Percentiles rank a stretch among this genome's conserved stretches.
Evolutionary conservation across 2,329 filamentous ascomycete genomes (phyloP).

Genomic region (Sporothrix mexicana): DNA sequence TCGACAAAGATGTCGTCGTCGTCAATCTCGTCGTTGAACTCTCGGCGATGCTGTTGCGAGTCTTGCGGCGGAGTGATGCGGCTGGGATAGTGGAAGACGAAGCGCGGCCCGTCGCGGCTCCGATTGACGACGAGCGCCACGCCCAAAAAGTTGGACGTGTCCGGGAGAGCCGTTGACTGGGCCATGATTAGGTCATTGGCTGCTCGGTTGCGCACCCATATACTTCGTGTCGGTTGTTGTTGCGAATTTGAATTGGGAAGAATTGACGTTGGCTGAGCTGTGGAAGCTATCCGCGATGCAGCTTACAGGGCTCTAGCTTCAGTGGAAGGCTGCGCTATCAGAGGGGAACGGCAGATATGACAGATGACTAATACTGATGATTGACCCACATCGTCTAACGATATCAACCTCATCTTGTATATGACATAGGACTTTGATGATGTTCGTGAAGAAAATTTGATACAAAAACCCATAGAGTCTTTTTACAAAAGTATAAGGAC

Average conservation of each 20-base stretch:
- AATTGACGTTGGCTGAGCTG: not conserved
- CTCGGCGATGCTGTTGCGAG: constrained; percentile 34
- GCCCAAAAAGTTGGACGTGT: constrained; percentile 65
- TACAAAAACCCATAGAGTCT: too few relatives aligned
- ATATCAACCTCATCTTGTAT: too few relatives aligned
- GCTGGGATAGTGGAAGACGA: constrained; percentile 90
- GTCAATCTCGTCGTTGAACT: constrained; percentile 49
- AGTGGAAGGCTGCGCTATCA: not conserved
- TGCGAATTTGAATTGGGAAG: not conserved
- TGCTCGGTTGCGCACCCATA: not conserved
- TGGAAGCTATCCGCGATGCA: not conserved
- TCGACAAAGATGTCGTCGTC: constrained; percentile 60
- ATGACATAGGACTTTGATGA: too few relatives aligned
- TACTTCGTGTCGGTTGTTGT: not conserved
- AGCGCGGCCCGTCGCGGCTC: constrained; percentile 77
- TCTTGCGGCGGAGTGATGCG: constrained; percentile 52
- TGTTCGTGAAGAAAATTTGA: too few relatives aligned
- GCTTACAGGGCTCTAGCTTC: constrained; percentile 6
- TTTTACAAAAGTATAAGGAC: too few relatives aligned
- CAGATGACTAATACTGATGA: not conserved
- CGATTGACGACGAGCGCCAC: constrained; percentile 76
- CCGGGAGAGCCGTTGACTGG: constrained; percentile 54
- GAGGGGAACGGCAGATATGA: not conserved
- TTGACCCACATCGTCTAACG: not conserved
- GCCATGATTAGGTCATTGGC: constrained; percentile 48